Evolutionary conservation across 2,329 filamentous ascomycete species (phyloP).

Genomic region (Ampelomyces quisqualis): DNA sequence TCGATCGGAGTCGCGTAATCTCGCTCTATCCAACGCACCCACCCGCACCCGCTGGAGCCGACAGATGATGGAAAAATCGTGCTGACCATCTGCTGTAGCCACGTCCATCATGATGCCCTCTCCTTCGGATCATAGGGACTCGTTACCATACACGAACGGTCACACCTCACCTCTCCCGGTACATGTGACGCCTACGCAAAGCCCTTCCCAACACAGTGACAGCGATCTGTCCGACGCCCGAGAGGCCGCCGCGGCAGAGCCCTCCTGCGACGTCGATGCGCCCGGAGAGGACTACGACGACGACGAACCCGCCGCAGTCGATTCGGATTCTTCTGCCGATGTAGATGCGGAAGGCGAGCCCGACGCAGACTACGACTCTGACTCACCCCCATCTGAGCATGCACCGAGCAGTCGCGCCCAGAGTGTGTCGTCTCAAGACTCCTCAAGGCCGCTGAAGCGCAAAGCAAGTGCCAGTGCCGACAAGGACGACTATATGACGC

Average conservation of each 20-base stretch:
- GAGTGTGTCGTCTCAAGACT: constrained; percentile 70
- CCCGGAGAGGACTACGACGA: constrained; percentile 45
- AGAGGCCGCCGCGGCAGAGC: constrained; percentile 52
- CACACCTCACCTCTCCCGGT: constrained; percentile 59
- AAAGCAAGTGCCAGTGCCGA: constrained; percentile 58
- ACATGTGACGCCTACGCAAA: constrained; percentile 47
- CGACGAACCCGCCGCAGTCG: constrained; percentile 48
- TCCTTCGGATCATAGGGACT: constrained; percentile 63
- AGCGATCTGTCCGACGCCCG: constrained; percentile 75
- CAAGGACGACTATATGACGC: constrained; percentile 82
- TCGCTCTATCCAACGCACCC: constrained; percentile 39
- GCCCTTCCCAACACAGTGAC: constrained; percentile 61
- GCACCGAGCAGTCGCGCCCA: constrained; percentile 55
- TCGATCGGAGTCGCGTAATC: constrained; percentile 48
- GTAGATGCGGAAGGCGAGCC: constrained; percentile 54
- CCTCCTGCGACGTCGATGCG: constrained; percentile 44
- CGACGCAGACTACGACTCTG: constrained; percentile 73
- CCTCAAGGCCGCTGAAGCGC: constrained; percentile 67
- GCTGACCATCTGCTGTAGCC: constrained; percentile 53
- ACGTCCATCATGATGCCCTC: constrained; percentile 64
- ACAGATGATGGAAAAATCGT: constrained; percentile 36
- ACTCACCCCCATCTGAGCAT: constrained; percentile 50
- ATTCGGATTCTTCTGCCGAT: constrained; percentile 51
- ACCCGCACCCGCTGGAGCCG: constrained; percentile 37
- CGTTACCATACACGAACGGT: constrained; percentile 67